These are phyloP conservation scores for Leishmania amazonensis DNA, from an alignment of 208 protist genomes.

Conservation along the genomic window DNA sequence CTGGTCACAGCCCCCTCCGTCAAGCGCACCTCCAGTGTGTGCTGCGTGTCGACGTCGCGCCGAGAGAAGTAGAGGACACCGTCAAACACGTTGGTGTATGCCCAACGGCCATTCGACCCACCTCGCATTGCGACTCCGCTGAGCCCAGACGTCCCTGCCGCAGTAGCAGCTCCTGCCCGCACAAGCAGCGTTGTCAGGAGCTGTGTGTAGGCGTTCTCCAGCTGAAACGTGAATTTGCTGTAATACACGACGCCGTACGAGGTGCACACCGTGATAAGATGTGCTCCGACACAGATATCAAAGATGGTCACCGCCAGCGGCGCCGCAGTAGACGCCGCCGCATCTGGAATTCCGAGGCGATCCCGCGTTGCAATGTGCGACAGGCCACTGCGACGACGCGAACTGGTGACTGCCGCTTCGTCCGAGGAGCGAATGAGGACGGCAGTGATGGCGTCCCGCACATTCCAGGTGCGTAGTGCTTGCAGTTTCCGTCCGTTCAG, in stretches of 20 bases:
- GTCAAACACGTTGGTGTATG: slow-evolving; percentile 8
- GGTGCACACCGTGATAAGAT: slow-evolving; percentile 38
- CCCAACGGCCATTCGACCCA: slow-evolving; percentile 34
- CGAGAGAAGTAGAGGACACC: slow-evolving; percentile 18
- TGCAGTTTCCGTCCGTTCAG: slow-evolving; percentile 57
- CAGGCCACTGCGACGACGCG: background rate
- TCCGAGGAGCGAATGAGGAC: background rate
- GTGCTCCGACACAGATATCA: slow-evolving; percentile 33
- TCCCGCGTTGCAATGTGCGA: background rate
- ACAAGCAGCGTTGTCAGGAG: slow-evolving; percentile 1
- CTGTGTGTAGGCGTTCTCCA: slow-evolving; percentile 8
- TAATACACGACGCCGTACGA: slow-evolving; percentile 38
- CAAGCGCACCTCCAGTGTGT: slow-evolving; percentile 21
- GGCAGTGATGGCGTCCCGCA: slow-evolving; percentile 4
- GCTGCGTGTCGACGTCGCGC: slow-evolving; percentile 13
- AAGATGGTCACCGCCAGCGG: slow-evolving; percentile 8
- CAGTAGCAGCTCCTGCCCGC: background rate
- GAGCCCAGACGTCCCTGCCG: background rate
- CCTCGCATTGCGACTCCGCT: background rate
- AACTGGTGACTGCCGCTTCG: background rate
- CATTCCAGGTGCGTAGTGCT: slow-evolving; percentile 20
- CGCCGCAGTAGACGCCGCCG: background rate
- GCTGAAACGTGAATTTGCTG: slow-evolving; percentile 16
- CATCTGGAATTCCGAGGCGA: slow-evolving; percentile 6
- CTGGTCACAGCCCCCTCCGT: slow-evolving; percentile 1